A percentile compares a stretch with the other conserved stretches of the same genome.
These are phyloP conservation scores for Trichosporon coremiiforme DNA, from an alignment of 1,284 basidiomycete species.

Conservation along the genomic window DNA sequence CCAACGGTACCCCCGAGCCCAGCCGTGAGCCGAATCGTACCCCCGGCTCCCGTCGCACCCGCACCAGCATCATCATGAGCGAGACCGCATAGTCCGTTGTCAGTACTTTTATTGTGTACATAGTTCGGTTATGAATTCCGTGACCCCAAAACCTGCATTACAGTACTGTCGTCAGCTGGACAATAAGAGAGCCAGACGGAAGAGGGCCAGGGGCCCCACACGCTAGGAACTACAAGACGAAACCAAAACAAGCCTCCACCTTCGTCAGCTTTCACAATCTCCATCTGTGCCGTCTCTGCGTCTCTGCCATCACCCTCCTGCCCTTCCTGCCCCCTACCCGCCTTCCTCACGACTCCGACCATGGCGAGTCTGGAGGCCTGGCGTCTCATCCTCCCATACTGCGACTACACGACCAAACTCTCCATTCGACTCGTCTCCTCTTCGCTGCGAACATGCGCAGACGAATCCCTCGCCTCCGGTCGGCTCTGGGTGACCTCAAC, in stretches of 20 bases:
- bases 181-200: too few relatives aligned
- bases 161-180: too few relatives aligned
- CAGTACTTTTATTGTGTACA: background rate
- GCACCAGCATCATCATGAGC: slow-evolving; percentile 2
- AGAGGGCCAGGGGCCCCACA: too few relatives aligned
- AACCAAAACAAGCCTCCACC: too few relatives aligned
- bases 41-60: background rate
- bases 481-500: background rate
- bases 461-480: background rate
- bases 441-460: background rate
- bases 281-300: too few relatives aligned
- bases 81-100: background rate
- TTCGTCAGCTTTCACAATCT: too few relatives aligned
- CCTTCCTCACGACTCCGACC: background rate
- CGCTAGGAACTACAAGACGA: too few relatives aligned
- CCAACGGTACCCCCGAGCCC: background rate
- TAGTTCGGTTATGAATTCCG: background rate
- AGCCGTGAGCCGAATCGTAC: background rate
- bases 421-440: background rate
- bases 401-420: background rate
- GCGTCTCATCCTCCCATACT: background rate
- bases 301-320: too few relatives aligned
- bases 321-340: too few relatives aligned
- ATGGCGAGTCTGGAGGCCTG: background rate
- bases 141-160: background rate